Evolutionary conservation across 495 filamentous ascomycete species (phyloP).

Genomic region (Evernia prunastri): DNA sequence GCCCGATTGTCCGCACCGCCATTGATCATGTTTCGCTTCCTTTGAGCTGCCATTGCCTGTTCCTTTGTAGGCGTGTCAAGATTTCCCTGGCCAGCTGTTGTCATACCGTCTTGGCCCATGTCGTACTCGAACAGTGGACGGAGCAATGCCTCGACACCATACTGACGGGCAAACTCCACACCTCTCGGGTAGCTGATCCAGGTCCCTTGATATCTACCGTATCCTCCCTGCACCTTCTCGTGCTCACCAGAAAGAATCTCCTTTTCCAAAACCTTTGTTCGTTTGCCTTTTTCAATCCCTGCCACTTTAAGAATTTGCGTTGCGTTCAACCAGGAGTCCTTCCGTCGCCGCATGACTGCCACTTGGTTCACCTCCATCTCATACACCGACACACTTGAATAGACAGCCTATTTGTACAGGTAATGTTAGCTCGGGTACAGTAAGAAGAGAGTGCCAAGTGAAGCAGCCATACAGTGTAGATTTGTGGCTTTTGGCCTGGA

Average conservation of each 20-base stretch:
- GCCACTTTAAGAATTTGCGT: conserved; percentile 96
- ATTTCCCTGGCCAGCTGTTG: conserved; percentile 50
- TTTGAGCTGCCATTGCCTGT: conserved; percentile 95
- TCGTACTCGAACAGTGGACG: conserved; percentile 83
- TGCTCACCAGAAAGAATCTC: conserved; percentile 93
- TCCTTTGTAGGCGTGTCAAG: conserved; percentile 97
- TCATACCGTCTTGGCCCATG: conserved; percentile 67
- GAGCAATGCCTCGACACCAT: conserved; percentile 84
- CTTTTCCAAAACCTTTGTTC: conserved; percentile 95
- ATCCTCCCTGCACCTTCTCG: conserved; percentile 97
- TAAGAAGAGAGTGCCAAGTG: conserved; percentile 22
- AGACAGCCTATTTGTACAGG: conserved; percentile 60
- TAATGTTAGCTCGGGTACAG: conserved; percentile 5
- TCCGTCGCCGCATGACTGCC: conserved; percentile 88
- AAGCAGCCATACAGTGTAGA: conserved; percentile 60
- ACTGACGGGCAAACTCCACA: conserved; percentile 85
- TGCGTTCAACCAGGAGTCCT: conserved; percentile 89
- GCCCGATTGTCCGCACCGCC: conserved; percentile 59
- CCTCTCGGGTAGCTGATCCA: conserved; percentile 93
- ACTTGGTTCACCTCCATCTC: conserved; percentile 93
- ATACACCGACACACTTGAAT: conserved; percentile 91
- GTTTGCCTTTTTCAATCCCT: conserved; percentile 90
- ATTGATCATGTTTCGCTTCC: conserved; percentile 78
- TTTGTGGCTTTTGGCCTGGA: conserved; percentile 58
- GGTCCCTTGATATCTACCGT: conserved; percentile 97